Base-by-base conservation (phyloP, 148 eudicot species). In the Selenicereus undatus region DNA sequence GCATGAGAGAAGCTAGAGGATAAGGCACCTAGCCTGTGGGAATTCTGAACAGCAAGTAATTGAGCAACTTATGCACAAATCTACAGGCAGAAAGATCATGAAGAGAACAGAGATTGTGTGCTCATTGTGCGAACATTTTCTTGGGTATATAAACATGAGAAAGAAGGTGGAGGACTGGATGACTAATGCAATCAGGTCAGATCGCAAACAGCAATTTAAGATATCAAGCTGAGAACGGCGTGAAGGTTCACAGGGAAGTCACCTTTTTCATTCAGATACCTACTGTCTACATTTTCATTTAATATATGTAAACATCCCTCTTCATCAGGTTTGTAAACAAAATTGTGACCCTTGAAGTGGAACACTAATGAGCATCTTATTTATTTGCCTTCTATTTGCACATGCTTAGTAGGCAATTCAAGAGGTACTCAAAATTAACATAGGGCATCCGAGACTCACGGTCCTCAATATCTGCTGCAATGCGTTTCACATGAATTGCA, bases 401-500 rank as follows among this genome's bases (percentile, higher is more conserved):
- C n/a, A 16, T 9, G 4, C 27, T n/a, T 13, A 71, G 71, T 43
- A 50, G 32, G 16, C 62, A 7, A 81, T 51, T 1, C 26, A 64
- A 43, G 76, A n/a, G 68, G 26, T 62, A 10, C 27, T 62, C 26
- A n/a, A 42, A 30, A 3, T 32, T n/a, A 20, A 27, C 1, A 60
- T n/a, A 74, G 45, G 8, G 78, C 10, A 43, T 29, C 30, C 16
- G 21, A 81, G 86, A 26, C 68, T 88, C 88, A 95, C 99, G 97
- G 52, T 91, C 91, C 20, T 84, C 90, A 35, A 89, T 88, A 84
- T 95, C 97, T 24, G 73, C 77, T 58, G 97, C 85, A 82, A 95
- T 92, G 62, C 76, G 86, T 71, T 93, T 93, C 81, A 95, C 90
- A 72, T 95, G 99, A 78, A 95, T 95, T 5, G 97, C 94, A 50